Base-by-base conservation (phyloP, 352 stramenopile species). In the Phytopythium ostracodes region DNA sequence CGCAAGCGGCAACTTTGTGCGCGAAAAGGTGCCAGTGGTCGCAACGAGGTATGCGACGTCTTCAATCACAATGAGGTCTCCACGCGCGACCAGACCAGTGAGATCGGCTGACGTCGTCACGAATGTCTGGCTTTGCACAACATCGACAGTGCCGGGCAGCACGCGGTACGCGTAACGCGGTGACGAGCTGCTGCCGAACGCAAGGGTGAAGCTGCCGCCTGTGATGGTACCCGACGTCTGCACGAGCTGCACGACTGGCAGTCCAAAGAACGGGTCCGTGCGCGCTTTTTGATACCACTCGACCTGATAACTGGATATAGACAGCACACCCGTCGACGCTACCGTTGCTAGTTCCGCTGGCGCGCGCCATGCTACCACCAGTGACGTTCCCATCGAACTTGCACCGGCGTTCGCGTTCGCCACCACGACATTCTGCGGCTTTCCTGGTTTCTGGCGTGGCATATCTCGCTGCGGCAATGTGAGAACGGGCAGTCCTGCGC, bases 21-120 rank as follows among this genome's bases (percentile, higher is more conserved):
- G 64, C 2, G 92, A 91, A 58, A 98, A 98, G 14, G 72, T 67
- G 1, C 82, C 80, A 18, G 66, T 80, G 2, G 77, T 64, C 12
- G 87, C 76, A 17, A 98, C 88, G 31, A 90, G 68, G 63, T 98
- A 96, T 17, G 70, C 56, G 5, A 81, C 71, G 5, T 79, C 87
- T 27, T 87, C 79, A 27, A 98, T 77, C 17, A 81, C 58, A 20
- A 98, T 73, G 11, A 85, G 29, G 62, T 98, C 95, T 8, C 92
- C 93, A 22, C 73, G 77, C 17, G 81, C 62, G 15, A 98, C 62
- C 29, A 90, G 65, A n/a, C 88, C 78, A 25, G 93, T 97, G 29
- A 98, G 72, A 63, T 98, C 95, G 2, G 70, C 55, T 12, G 88
- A 84, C 1, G 90, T 98, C n/a, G 85, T 80, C 11, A 98, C 54